phyloP scores from a whole-genome alignment of 371 early-diverging fungal genomes.

The Lichtheimia corymbifera region DNA sequence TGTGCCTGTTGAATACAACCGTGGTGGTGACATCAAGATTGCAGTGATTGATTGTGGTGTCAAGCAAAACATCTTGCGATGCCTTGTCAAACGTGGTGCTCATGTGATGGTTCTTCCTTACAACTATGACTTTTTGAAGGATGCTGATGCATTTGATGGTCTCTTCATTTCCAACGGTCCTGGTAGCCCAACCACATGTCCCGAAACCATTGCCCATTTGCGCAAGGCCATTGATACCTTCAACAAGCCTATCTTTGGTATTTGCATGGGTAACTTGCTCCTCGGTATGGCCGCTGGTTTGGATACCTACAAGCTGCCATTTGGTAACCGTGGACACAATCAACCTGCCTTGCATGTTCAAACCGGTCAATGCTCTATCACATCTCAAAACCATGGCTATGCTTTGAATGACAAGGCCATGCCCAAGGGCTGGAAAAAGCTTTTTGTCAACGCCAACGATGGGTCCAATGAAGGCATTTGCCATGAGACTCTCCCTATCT shows the following conservation, averaged over 20 bases:
- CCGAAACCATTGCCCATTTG: slow-evolving; percentile 70
- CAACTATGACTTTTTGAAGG: slow-evolving; percentile 69
- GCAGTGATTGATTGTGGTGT: slow-evolving; percentile 90
- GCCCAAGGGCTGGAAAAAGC: slow-evolving; percentile 75
- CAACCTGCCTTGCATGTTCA: slow-evolving; percentile 85
- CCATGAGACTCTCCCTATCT: slow-evolving; percentile 71
- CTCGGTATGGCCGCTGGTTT: slow-evolving; percentile 90
- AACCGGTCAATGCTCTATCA: slow-evolving; percentile 80
- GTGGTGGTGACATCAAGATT: slow-evolving; percentile 71
- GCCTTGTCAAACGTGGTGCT: slow-evolving; percentile 77
- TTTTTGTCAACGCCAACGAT: slow-evolving; percentile 94
- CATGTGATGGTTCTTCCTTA: slow-evolving; percentile 87
- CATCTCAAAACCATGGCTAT: slow-evolving; percentile 96
- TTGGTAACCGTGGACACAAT: slow-evolving; percentile 97
- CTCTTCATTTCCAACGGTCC: slow-evolving; percentile 95
- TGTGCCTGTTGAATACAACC: slow-evolving; percentile 70
- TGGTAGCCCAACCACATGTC: slow-evolving; percentile 78
- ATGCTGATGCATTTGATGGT: slow-evolving; percentile 76
- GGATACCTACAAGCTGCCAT: slow-evolving; percentile 85
- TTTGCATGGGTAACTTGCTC: slow-evolving; percentile 95
- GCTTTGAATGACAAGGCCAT: slow-evolving; percentile 75
- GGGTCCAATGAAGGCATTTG: slow-evolving; percentile 93
- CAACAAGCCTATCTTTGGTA: slow-evolving; percentile 92
- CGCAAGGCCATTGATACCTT: slow-evolving; percentile 58
- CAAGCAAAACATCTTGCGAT: slow-evolving; percentile 92